Evolutionary conservation across 1,284 basidiomycete genomes (phyloP).

Genomic region (Malassezia dermatis): DNA sequence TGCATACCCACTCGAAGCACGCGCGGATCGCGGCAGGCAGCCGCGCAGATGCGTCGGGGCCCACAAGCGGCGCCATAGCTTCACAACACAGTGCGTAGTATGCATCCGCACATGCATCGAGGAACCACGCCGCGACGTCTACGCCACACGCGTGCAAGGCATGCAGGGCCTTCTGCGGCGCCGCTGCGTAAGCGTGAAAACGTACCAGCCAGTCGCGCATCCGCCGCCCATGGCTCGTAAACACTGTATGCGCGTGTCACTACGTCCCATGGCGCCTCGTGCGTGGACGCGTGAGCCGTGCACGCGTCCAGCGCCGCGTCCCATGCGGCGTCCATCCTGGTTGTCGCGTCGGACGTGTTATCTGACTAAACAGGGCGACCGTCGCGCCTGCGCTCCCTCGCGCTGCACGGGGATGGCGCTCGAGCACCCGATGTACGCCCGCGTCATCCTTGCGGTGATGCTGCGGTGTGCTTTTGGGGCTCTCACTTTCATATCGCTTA

Average conservation of each 20-base stretch:
- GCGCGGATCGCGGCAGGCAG: conserved; percentile 2
- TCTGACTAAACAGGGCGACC: not conserved
- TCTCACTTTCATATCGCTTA: not conserved
- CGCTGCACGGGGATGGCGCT: not conserved
- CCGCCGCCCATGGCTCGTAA: not conserved
- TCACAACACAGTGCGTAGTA: not conserved
- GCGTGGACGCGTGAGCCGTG: not conserved
- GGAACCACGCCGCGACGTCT: conserved; percentile 9
- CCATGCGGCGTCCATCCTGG: conserved; percentile 11
- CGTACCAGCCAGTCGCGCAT: not conserved
- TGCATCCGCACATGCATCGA: not conserved
- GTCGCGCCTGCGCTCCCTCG: not conserved
- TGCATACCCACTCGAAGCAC: conserved; percentile 6
- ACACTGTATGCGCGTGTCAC: conserved; percentile 3
- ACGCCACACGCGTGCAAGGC: not conserved
- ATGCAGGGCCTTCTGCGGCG: not conserved
- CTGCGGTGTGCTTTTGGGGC: not conserved
- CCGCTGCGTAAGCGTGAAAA: not conserved
- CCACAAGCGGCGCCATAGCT: not conserved
- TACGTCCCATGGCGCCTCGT: not conserved
- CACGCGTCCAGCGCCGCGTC: conserved; percentile 8
- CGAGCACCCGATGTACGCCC: not conserved
- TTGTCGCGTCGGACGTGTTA: not conserved
- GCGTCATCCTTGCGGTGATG: not conserved
- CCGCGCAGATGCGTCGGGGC: not conserved